Conservation (phyloP, 1,139 yeast species). For the Keqinozyma sinolaborantium region DNA sequence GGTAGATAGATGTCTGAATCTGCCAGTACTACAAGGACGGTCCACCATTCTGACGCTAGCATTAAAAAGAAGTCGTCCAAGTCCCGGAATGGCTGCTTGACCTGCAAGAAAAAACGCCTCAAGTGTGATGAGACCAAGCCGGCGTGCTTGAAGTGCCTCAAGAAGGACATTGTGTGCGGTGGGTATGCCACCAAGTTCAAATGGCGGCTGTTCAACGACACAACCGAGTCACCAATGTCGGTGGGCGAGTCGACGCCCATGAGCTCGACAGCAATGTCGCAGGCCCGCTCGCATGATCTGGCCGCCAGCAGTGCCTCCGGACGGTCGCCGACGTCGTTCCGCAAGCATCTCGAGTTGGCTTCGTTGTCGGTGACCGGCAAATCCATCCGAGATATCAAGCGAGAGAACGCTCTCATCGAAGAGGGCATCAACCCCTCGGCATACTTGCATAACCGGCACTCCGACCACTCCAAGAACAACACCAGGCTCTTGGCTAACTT, state of each 20-base stretch:
- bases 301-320: background rate
- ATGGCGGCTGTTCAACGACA: constrained; percentile 52
- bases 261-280: background rate
- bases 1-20: background rate
- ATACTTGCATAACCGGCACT: constrained; percentile 8
- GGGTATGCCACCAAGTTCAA: constrained; percentile 64
- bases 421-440: constrained; percentile 45
- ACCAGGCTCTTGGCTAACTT: constrained; percentile 11
- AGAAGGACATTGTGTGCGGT: constrained; percentile 25
- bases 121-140: constrained; percentile 49
- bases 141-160: constrained; percentile 31
- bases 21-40: no score
- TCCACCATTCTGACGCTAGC: background rate
- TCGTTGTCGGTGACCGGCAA: constrained; percentile 53
- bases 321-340: constrained; percentile 16
- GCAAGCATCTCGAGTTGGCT: constrained; percentile 49
- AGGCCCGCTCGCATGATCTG: background rate
- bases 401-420: constrained; percentile 45
- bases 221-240: constrained; percentile 1
- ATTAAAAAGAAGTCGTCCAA: constrained; percentile 10
- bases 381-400: constrained; percentile 44
- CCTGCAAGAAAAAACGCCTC: constrained; percentile 27
- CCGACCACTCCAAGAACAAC: constrained; percentile 7
- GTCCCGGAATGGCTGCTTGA: constrained; percentile 28
- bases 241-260: background rate